phyloP scores from a whole-genome alignment of 352 stramenopile species.

The Phytophthora megakarya region DNA sequence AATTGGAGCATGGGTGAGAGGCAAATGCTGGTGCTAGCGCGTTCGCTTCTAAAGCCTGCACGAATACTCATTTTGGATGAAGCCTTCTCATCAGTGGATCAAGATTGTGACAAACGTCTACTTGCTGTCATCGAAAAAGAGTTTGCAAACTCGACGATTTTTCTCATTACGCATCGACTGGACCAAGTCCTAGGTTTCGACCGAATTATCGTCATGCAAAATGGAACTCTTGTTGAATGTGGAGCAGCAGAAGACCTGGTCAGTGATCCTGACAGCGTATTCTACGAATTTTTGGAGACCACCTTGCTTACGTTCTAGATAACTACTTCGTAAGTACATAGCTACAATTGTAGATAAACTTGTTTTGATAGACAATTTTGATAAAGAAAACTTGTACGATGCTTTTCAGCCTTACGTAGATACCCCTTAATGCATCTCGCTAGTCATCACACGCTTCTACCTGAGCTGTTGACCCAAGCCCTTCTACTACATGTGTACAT shows the following conservation, averaged over 20 bases:
- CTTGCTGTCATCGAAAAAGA: conserved; percentile 68
- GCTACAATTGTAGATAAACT: neutral
- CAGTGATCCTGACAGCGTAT: conserved; percentile 34
- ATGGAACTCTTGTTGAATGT: conserved; percentile 82
- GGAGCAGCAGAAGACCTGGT: conserved; percentile 86
- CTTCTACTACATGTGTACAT: too few species aligned
- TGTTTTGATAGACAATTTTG: conserved; percentile 17
- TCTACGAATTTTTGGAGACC: conserved; percentile 50
- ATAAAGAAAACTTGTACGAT: too few species aligned
- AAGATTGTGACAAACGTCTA: conserved; percentile 60
- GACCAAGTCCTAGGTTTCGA: conserved; percentile 95
- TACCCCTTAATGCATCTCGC: too few species aligned
- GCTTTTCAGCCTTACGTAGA: too few species aligned
- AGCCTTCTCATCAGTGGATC: conserved; percentile 59
- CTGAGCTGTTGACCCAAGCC: too few species aligned
- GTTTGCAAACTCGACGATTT: conserved; percentile 89
- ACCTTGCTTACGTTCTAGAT: conserved; percentile 41
- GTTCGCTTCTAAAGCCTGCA: conserved; percentile 88
- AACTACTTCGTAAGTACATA: too few species aligned
- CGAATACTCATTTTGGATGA: conserved; percentile 92
- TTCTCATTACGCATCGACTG: conserved; percentile 95
- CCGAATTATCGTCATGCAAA: conserved; percentile 64
- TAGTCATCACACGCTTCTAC: too few species aligned
- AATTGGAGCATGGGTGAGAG: conserved; percentile 97
- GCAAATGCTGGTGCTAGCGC: conserved; percentile 94